Percentiles rank a stretch among this genome's conserved stretches.
These are phyloP conservation scores for Juncus effusus DNA, from an alignment of 176 grass and related monocot genomes.

Conservation along the genomic window DNA sequence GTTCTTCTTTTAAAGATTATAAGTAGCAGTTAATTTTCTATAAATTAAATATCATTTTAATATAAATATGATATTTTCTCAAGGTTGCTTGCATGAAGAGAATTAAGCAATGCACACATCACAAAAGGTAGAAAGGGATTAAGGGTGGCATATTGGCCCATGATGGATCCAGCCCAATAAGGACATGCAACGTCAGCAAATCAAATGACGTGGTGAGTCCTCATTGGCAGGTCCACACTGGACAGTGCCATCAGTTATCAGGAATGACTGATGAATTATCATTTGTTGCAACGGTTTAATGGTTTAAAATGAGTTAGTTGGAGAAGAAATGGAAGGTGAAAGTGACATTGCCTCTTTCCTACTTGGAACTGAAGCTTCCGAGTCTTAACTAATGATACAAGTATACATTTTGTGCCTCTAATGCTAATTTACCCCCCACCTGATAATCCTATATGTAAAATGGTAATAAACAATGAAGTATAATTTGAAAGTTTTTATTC, in stretches of 20 bases:
- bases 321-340: constrained; percentile 24
- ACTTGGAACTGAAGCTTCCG: too few relatives aligned
- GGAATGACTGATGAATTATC: constrained; percentile 19
- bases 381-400: constrained; percentile 1
- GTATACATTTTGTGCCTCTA: neutral
- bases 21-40: too few relatives aligned
- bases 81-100: constrained; percentile 17
- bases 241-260: constrained; percentile 34
- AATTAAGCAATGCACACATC: constrained; percentile 10
- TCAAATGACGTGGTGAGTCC: too few relatives aligned
- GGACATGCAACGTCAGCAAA: too few relatives aligned
- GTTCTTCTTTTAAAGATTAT: neutral
- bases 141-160: too few relatives aligned
- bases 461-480: too few relatives aligned
- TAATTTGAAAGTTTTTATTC: too few relatives aligned
- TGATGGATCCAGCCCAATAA: too few relatives aligned
- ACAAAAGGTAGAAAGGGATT: neutral
- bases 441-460: too few relatives aligned
- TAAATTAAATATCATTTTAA: too few relatives aligned
- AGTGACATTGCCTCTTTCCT: constrained; percentile 19
- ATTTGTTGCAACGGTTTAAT: constrained; percentile 55
- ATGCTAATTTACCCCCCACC: too few relatives aligned
- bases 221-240: neutral
- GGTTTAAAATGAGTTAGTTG: constrained; percentile 49
- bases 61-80: neutral